Evolutionary conservation across 2,329 filamentous ascomycete genomes (phyloP), one percentile per base, ranked within the genome.

Genomic region (Dendryphion nanum): DNA sequence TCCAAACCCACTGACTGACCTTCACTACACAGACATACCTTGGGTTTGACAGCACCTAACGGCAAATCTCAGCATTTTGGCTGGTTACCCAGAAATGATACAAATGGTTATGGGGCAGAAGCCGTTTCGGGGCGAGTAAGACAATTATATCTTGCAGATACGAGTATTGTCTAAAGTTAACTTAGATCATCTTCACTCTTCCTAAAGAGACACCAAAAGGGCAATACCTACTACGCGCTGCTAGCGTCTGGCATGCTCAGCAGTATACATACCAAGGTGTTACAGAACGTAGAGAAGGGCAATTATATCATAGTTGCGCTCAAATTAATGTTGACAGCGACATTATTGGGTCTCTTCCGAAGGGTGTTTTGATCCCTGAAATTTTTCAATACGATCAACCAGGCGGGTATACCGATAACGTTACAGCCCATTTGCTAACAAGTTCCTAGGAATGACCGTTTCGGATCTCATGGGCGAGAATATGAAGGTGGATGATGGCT

Each of bases 301-400:
- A 49, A 20, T 21, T 46, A 26, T 49, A 49, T 35, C 46, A 42
- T 3, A 29, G 28, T 16, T 49, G 46, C 37, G 46, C 36, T 29
- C 46, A 49, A n/a, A 34, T 49, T 4, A 33, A 46, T 13, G 32
- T 49, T 4, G 32, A 26, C 12, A 40, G 43, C 32, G 36, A 38
- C 10, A 12, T 14, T 5, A 38, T 3, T 7, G 33, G 14, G 17
- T 3, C 8, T 8, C 23, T 48, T 18, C 45, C 45, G 4, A 20
- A 33, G 16, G 45, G 43, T 8, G 37, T 49, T 3, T 38, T 39
- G 26, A 49, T 49, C 12, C 46, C 46, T 2, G 46, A 49, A 30
- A 33, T 32, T 29, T 40, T 44, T 10, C 12, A 13, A 3, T 31
- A 29, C 6, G 18, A 29, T 3, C 17, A 23, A 6, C 42, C 40